phyloP scores from a whole-genome alignment of 495 filamentous ascomycete genomes.

The Bryoglossum gracile region DNA sequence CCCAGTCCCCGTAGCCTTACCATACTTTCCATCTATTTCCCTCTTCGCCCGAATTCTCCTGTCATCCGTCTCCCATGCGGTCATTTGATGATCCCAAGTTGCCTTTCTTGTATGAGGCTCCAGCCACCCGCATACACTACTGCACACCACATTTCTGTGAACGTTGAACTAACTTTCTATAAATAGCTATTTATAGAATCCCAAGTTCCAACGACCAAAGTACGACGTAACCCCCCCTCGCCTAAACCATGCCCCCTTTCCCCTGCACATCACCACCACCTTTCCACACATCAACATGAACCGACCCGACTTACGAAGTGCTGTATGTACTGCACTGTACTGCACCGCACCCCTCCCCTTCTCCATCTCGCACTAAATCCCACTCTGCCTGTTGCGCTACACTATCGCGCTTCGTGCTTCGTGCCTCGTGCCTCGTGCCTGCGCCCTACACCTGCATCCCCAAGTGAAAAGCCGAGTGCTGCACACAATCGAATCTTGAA shows the following conservation, averaged over 20 bases:
- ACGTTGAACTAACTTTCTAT: not conserved
- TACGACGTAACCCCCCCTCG: not conserved
- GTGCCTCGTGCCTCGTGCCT: too few relatives aligned
- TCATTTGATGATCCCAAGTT: not conserved
- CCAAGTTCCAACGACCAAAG: not conserved
- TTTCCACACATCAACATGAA: too few relatives aligned
- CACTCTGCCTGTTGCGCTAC: too few relatives aligned
- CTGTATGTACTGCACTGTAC: too few relatives aligned
- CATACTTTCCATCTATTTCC: not conserved
- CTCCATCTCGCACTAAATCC: too few relatives aligned
- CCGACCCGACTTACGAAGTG: too few relatives aligned
- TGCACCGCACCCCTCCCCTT: too few relatives aligned
- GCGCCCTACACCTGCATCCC: too few relatives aligned
- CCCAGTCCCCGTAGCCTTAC: not conserved
- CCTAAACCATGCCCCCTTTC: not conserved
- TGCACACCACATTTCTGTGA: not conserved
- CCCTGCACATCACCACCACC: not conserved
- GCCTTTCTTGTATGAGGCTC: not conserved
- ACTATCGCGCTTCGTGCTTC: too few relatives aligned
- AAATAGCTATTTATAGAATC: not conserved
- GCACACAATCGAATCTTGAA: too few relatives aligned
- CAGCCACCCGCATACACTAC: constrained; percentile 7
- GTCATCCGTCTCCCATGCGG: not conserved
- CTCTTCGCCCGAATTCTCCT: not conserved
- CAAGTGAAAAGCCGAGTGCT: too few relatives aligned